Evolutionary conservation across 2,329 filamentous ascomycete genomes (phyloP).

Genomic region (Neocatenulostroma microsporum): DNA sequence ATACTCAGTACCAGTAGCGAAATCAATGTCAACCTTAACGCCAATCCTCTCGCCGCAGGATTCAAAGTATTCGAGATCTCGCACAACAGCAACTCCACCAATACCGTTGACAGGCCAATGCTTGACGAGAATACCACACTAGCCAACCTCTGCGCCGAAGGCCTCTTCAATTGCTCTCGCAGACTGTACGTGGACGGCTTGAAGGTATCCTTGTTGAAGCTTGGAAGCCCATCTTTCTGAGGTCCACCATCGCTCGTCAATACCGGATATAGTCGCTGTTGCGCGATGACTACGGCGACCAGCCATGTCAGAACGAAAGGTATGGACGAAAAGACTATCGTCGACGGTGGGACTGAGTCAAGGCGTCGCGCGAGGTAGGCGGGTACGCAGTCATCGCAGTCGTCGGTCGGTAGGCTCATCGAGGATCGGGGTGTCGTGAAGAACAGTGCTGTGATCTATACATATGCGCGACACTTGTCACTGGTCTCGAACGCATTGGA

Average conservation of each 20-base stretch:
- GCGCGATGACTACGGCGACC: constrained; percentile 54
- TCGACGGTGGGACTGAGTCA: constrained; percentile 39
- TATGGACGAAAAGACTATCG: constrained; percentile 52
- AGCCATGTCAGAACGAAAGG: constrained; percentile 67
- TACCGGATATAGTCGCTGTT: constrained; percentile 62
- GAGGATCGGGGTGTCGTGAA: too few species aligned
- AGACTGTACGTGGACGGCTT: constrained; percentile 15
- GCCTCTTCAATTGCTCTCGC: constrained; percentile 13
- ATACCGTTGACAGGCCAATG: constrained; percentile 65
- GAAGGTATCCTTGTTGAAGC: constrained; percentile 47
- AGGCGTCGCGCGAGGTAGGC: constrained; percentile 38
- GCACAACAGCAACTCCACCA: constrained; percentile 73
- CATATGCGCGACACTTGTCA: too few species aligned
- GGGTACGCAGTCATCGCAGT: constrained; percentile 54
- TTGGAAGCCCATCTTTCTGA: constrained; percentile 54
- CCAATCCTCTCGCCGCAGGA: constrained; percentile 57
- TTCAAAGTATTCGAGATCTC: constrained; percentile 74
- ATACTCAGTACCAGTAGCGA: constrained; percentile 65
- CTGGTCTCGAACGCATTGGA: too few species aligned
- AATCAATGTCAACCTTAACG: constrained; percentile 61
- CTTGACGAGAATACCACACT: constrained; percentile 63
- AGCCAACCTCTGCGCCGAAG: constrained; percentile 32
- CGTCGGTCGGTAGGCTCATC: constrained; percentile 26
- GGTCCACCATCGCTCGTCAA: constrained; percentile 49
- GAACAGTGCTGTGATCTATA: too few species aligned